phyloP scores from a whole-genome alignment of 129 eudicot genomes.

The Helianthus annuus region HanXRQr2.0-SUNRISE NC_035446.2:112613563-112614062 shows the following conservation, averaged over 20 bases:
- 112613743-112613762: conserved; percentile 72
- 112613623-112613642: background rate
- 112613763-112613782: conserved; percentile 76
- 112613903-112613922: background rate
- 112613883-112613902: background rate
- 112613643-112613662: conserved; percentile 6
- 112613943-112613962: too few relatives aligned
- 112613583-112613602: conserved; percentile 34
- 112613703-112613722: conserved; percentile 64
- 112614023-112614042: conserved; percentile 4
- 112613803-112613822: conserved; percentile 67
- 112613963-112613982: background rate
- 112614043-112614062: background rate
- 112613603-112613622: conserved; percentile 15
- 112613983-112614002: background rate
- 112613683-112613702: conserved; percentile 55
- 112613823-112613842: conserved; percentile 69
- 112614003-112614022: background rate
- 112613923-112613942: background rate
- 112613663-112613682: conserved; percentile 24
- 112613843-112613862: conserved; percentile 51
- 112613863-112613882: conserved; percentile 53
- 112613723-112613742: conserved; percentile 82
- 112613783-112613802: conserved; percentile 68
- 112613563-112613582: conserved; percentile 52